phyloP scores from a whole-genome alignment of 78 protist genomes.

The Salpingoeca rosetta region DNA sequence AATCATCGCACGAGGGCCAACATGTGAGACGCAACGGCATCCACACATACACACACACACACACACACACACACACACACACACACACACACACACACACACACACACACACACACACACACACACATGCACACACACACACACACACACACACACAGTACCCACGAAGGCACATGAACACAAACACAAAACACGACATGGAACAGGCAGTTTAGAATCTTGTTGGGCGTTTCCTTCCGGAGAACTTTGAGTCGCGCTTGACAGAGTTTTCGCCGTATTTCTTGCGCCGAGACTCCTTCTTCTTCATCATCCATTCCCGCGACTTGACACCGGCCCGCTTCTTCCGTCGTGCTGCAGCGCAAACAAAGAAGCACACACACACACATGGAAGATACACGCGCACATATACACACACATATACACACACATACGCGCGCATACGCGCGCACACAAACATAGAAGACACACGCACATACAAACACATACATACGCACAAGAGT shows the following conservation, averaged over 20 bases:
- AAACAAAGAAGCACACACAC: background rate
- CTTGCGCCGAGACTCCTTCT: conserved; percentile 44
- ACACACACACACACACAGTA: background rate
- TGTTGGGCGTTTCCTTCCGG: no score
- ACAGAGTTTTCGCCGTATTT: background rate
- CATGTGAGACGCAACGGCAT: background rate
- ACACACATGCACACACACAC: background rate
- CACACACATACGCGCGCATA: conserved; percentile 8
- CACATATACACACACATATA: background rate
- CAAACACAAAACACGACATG: background rate
- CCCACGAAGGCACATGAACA: background rate
- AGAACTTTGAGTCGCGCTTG: background rate
- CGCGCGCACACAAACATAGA: background rate
- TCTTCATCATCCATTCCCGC: conserved; percentile 56
- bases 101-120: background rate
- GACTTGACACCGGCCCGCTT: conserved; percentile 2
- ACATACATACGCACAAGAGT: background rate
- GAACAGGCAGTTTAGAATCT: no score
- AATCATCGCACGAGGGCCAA: background rate
- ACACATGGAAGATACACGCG: background rate
- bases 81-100: background rate
- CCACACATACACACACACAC: background rate
- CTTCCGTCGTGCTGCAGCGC: background rate
- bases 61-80: background rate
- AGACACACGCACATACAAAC: background rate